These are phyloP conservation scores for Pichia terricola DNA, from an alignment of 1,139 yeast species.

Conservation along the genomic window DNA sequence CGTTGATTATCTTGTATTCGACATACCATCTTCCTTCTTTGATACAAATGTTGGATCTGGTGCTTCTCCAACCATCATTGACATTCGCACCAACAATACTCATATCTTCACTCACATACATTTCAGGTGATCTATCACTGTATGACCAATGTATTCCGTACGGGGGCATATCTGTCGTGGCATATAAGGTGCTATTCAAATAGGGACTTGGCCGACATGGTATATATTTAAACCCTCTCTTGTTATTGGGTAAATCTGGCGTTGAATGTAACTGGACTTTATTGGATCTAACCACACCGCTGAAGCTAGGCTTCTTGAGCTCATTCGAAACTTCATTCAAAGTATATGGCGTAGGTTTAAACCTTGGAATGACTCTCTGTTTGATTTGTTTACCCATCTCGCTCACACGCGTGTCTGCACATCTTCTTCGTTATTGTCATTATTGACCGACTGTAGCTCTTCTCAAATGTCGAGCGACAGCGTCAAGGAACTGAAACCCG, in stretches of 20 bases:
- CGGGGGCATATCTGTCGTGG: constrained; percentile 71
- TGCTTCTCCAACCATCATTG: constrained; percentile 71
- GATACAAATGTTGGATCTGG: constrained; percentile 65
- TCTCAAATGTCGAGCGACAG: too few relatives aligned
- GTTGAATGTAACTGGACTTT: constrained; percentile 34
- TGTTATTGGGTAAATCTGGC: constrained; percentile 74
- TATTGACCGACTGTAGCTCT: neutral
- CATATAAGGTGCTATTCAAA: constrained; percentile 52
- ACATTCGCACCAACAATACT: constrained; percentile 37
- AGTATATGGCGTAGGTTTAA: constrained; percentile 27
- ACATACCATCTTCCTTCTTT: constrained; percentile 76
- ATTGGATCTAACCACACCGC: constrained; percentile 40
- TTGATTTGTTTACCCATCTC: neutral
- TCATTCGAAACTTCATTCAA: constrained; percentile 19
- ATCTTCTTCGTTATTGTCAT: neutral
- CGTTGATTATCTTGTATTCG: constrained; percentile 52
- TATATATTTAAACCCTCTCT: constrained; percentile 72
- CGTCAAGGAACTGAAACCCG: too few relatives aligned
- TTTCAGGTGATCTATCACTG: constrained; percentile 64
- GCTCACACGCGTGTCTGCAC: neutral
- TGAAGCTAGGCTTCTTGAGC: constrained; percentile 15
- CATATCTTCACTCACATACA: constrained; percentile 37
- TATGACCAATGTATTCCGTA: constrained; percentile 50
- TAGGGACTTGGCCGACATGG: constrained; percentile 68
- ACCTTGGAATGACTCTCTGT: constrained; percentile 20